Evolutionary conservation across 2,329 filamentous ascomycete species (phyloP).

Genomic region (Aspergillus tamarii): DNA sequence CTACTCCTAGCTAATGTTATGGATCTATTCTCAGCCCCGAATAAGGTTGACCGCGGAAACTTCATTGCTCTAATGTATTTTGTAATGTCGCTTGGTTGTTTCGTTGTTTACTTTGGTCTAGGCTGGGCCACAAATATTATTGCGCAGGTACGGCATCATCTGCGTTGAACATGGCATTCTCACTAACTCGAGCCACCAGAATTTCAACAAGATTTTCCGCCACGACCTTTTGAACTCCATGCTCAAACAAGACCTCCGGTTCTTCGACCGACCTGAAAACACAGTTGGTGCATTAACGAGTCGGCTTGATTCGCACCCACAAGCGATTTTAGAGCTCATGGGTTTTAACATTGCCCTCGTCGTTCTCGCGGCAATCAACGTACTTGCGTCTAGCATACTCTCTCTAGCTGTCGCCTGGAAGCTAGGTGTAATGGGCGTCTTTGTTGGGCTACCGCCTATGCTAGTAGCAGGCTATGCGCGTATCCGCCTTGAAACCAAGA

Average conservation of each 20-base stretch:
- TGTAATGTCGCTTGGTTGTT: constrained; percentile 42
- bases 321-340: constrained; percentile 49
- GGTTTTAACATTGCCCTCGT: constrained; percentile 55
- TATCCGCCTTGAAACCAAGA: constrained; percentile 49
- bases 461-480: constrained; percentile 51
- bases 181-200: neutral
- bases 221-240: constrained; percentile 19
- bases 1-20: constrained; percentile 8
- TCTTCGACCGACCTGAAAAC: constrained; percentile 37
- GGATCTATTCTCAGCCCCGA: neutral
- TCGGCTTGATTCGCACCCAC: constrained; percentile 38
- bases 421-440: constrained; percentile 52
- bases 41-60: constrained; percentile 34
- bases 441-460: constrained; percentile 52
- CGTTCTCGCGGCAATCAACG: constrained; percentile 50
- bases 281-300: constrained; percentile 32
- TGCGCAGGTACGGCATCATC: constrained; percentile 25
- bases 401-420: constrained; percentile 55
- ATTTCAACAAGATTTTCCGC: neutral
- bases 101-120: constrained; percentile 31
- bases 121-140: constrained; percentile 36
- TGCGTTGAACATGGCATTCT: constrained; percentile 17
- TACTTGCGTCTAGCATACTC: constrained; percentile 51
- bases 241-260: constrained; percentile 33
- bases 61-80: constrained; percentile 54